Percentiles rank a stretch among this genome's conserved stretches.
These are phyloP conservation scores for Citrus trifoliata DNA, from an alignment of 345 rosid genomes.

Conservation along the genomic window DNA sequence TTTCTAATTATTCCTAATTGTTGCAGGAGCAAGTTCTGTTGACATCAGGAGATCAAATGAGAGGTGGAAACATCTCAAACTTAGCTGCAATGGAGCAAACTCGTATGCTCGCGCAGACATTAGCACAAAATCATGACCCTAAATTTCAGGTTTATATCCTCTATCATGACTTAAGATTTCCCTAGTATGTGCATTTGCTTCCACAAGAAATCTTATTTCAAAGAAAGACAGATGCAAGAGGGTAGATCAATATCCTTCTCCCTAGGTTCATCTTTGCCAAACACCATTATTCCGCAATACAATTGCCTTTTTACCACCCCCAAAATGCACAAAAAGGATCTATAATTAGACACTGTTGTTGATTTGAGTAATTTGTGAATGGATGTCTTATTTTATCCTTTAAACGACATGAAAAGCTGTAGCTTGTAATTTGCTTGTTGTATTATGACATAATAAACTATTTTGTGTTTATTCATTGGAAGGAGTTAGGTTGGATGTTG, in stretches of 20 bases:
- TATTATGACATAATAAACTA: background rate
- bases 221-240: background rate
- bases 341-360: background rate
- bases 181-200: conserved; percentile 5
- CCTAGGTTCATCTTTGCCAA: background rate
- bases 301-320: background rate
- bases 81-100: conserved; percentile 96
- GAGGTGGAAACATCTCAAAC: conserved; percentile 57
- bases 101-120: conserved; percentile 89
- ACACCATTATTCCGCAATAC: background rate
- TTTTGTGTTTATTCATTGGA: background rate
- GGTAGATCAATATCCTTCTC: background rate
- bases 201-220: background rate
- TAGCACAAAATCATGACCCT: conserved; percentile 86
- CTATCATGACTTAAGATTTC: background rate
- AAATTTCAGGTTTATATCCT: conserved; percentile 79
- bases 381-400: background rate
- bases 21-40: conserved; percentile 70
- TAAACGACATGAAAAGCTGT: background rate
- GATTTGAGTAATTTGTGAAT: background rate
- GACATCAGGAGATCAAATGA: conserved; percentile 55
- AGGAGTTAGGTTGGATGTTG: background rate
- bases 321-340: background rate
- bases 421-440: background rate
- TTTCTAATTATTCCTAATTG: conserved; percentile 11